Evolutionary conservation across 2,329 filamentous ascomycete genomes (phyloP).

Genomic region (Fusarium pseudoanthophilum): DNA sequence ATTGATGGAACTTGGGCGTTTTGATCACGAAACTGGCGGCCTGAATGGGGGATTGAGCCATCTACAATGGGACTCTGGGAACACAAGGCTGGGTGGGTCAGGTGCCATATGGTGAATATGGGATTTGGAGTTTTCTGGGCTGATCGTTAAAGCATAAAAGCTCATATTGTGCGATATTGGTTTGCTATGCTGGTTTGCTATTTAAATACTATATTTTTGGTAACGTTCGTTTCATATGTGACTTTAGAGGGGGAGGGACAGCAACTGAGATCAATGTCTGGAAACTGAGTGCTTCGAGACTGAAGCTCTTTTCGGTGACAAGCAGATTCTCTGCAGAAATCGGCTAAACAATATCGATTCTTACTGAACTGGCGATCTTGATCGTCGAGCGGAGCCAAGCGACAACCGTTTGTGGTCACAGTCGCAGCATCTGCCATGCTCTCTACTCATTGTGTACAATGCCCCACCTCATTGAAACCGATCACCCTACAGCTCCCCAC

Average conservation of each 20-base stretch:
- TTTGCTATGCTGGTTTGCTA: not conserved
- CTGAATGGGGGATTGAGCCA: accelerated
- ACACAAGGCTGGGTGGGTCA: accelerated
- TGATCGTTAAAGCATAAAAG: not conserved
- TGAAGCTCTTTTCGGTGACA: too few species aligned
- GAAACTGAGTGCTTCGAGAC: too few species aligned
- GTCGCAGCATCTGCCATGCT: accelerated
- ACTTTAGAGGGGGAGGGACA: too few species aligned
- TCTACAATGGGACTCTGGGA: accelerated
- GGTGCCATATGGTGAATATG: too few species aligned
- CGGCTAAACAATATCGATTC: too few species aligned
- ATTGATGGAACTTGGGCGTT: not conserved
- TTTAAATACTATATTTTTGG: not conserved
- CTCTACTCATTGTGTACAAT: accelerated
- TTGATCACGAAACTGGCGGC: accelerated
- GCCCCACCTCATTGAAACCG: accelerated
- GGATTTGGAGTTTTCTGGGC: not conserved
- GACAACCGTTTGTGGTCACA: not conserved
- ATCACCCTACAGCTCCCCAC: accelerated
- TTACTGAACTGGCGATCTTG: too few species aligned
- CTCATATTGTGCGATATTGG: not conserved
- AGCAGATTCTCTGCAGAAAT: too few species aligned
- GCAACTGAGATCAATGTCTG: too few species aligned
- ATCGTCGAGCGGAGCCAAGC: accelerated
- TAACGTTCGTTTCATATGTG: too few species aligned